Conservation (phyloP, 192 early-diverging fungal genomes). For the Mortierella alpina region DNA sequence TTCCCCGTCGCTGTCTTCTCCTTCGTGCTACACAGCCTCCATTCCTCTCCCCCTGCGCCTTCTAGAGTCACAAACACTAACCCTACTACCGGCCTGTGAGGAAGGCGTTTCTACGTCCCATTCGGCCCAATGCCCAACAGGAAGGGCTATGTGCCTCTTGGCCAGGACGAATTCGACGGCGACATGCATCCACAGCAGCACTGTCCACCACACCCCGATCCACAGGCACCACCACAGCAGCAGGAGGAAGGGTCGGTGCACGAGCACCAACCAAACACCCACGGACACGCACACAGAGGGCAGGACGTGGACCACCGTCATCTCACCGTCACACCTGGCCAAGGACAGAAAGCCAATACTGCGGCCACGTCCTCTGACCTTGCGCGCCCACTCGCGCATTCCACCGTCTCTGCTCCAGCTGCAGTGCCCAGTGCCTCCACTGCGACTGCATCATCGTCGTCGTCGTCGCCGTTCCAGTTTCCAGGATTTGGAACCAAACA, state of each 20-base stretch:
- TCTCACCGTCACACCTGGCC: not conserved
- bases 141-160: constrained; percentile 24
- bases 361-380: not conserved
- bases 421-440: not conserved
- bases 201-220: not conserved
- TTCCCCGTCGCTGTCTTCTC: too few species aligned
- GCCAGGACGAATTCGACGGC: not conserved
- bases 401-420: constrained; percentile 11
- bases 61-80: not conserved
- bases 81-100: not conserved
- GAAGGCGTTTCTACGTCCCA: not conserved
- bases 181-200: too few species aligned
- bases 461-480: constrained; percentile 22
- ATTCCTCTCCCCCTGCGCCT: not conserved
- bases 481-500: constrained; percentile 24
- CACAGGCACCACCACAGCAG: not conserved
- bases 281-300: not conserved
- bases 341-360: not conserved
- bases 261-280: not conserved
- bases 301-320: not conserved
- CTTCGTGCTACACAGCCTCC: not conserved
- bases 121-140: constrained; percentile 16
- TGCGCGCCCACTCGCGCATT: constrained; percentile 1
- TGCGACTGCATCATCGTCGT: constrained; percentile 4
- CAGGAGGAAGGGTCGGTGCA: not conserved